phyloP scores from a whole-genome alignment of 345 rosid species.

The Hypericum perforatum region DNA sequence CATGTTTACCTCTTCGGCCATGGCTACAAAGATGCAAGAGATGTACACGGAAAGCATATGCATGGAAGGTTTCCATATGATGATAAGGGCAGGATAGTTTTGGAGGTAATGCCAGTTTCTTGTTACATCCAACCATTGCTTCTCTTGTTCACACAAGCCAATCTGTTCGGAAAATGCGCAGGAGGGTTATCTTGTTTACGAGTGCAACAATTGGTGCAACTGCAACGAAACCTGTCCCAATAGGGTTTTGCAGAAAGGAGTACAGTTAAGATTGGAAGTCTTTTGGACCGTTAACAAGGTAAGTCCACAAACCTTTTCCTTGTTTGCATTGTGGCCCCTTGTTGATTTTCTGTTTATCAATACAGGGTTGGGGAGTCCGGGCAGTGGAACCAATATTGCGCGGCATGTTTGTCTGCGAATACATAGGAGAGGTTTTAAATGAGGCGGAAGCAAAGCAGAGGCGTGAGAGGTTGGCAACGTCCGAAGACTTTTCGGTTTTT shows the following conservation, averaged over 20 bases:
- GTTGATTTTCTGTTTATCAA: conserved; percentile 13
- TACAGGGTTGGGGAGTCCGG: conserved; percentile 97
- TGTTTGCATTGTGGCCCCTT: conserved; percentile 3
- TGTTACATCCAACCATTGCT: no score
- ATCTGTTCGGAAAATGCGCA: conserved; percentile 28
- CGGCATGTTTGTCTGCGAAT: conserved; percentile 86
- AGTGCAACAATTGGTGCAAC: conserved; percentile 75
- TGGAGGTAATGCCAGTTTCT: conserved; percentile 47
- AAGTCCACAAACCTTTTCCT: conserved; percentile 13
- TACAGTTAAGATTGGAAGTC: conserved; percentile 62
- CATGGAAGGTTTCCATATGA: conserved; percentile 75
- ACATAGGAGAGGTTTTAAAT: conserved; percentile 71
- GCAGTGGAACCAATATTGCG: conserved; percentile 74
- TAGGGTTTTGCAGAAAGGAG: conserved; percentile 86
- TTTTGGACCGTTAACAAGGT: conserved; percentile 78
- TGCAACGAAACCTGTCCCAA: conserved; percentile 71
- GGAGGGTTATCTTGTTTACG: conserved; percentile 98
- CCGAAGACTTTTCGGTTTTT: conserved; percentile 4
- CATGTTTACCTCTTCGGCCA: conserved; percentile 85
- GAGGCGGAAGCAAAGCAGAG: conserved; percentile 60
- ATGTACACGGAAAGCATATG: conserved; percentile 68
- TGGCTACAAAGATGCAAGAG: conserved; percentile 92
- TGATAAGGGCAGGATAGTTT: conserved; percentile 56
- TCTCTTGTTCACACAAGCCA: no score
- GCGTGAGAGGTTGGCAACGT: conserved; percentile 41